A percentile compares a stretch with the other conserved stretches of the same genome.
Conservation (phyloP, 495 filamentous ascomycete genomes). For the Margaritispora aquatica region DNA sequence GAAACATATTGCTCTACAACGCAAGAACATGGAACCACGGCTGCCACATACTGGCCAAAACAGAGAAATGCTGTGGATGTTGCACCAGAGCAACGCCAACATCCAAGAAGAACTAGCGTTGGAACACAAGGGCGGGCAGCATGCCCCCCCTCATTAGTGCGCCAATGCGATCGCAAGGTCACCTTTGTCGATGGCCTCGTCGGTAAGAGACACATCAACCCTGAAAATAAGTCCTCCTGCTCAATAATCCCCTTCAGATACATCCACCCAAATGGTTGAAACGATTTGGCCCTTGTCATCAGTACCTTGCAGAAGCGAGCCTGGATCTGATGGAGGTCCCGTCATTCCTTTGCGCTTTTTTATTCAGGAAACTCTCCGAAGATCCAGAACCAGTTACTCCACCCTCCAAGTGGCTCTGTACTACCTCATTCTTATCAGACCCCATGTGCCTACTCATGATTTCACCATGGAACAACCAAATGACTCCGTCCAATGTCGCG, state of each 20-base stretch:
- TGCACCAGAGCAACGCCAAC: slow-evolving; percentile 64
- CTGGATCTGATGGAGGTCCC: slow-evolving; percentile 48
- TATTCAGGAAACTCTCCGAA: slow-evolving; percentile 92
- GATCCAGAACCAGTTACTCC: slow-evolving; percentile 94
- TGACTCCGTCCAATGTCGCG: slow-evolving; percentile 65
- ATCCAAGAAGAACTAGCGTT: slow-evolving; percentile 69
- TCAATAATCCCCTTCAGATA: slow-evolving; percentile 59
- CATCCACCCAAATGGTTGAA: slow-evolving; percentile 94
- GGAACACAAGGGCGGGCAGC: slow-evolving; percentile 45
- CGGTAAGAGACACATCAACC: slow-evolving; percentile 61
- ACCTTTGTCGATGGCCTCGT: slow-evolving; percentile 97
- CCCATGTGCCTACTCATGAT: slow-evolving; percentile 72
- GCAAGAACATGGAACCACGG: slow-evolving; percentile 24
- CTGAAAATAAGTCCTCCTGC: slow-evolving; percentile 23
- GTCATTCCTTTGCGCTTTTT: slow-evolving; percentile 90
- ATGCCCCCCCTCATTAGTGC: slow-evolving; percentile 74
- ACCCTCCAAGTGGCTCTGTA: slow-evolving; percentile 95
- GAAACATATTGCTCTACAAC: slow-evolving; percentile 30
- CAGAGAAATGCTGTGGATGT: slow-evolving; percentile 32
- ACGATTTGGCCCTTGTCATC: slow-evolving; percentile 88
- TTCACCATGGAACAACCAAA: slow-evolving; percentile 85
- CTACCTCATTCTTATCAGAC: slow-evolving; percentile 90
- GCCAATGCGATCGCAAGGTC: slow-evolving; percentile 89
- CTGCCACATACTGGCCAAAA: slow-evolving; percentile 27
- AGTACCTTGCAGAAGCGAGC: slow-evolving; percentile 49